Evolutionary conservation across 1,284 basidiomycete species (phyloP).

Genomic region (Ustilago nuda): DNA sequence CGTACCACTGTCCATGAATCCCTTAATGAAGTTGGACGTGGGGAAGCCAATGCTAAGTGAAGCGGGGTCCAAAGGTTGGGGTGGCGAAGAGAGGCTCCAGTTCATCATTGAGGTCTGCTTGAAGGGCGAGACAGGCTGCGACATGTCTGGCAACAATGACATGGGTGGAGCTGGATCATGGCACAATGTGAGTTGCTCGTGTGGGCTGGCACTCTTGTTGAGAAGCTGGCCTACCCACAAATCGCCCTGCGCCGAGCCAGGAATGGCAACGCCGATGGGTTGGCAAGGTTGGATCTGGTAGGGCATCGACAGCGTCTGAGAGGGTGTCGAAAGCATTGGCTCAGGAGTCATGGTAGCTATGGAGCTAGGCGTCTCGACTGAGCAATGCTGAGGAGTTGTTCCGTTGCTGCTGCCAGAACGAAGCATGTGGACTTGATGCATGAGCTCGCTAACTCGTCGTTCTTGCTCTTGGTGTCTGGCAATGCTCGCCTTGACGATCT

Average conservation of each 20-base stretch:
- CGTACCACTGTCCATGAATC: slow-evolving; percentile 23
- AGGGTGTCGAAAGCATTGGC: slow-evolving; percentile 13
- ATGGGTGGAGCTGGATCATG: slow-evolving; percentile 17
- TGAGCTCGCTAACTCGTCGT: slow-evolving; percentile 33
- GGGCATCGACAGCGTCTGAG: slow-evolving; percentile 21
- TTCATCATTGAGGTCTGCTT: slow-evolving; percentile 47
- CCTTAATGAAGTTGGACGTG: slow-evolving; percentile 4
- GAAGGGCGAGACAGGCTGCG: slow-evolving; percentile 44
- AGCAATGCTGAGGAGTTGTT: slow-evolving; percentile 2
- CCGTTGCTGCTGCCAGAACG: slow-evolving; percentile 18
- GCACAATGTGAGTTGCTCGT: slow-evolving; percentile 13
- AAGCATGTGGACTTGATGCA: slow-evolving; percentile 38
- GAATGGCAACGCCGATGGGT: slow-evolving; percentile 19
- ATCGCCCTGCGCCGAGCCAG: slow-evolving; percentile 11
- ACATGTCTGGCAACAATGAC: slow-evolving; percentile 20
- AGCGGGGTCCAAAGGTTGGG: slow-evolving; percentile 25
- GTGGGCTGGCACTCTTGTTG: slow-evolving; percentile 18
- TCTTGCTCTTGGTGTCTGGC: slow-evolving; percentile 46
- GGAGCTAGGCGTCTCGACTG: slow-evolving; percentile 20
- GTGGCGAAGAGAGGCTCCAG: slow-evolving; percentile 31
- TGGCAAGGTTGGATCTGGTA: slow-evolving; percentile 42
- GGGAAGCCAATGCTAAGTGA: slow-evolving; percentile 23
- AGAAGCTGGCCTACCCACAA: slow-evolving; percentile 48
- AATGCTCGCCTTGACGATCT: slow-evolving; percentile 55
- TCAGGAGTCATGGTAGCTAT: slow-evolving; percentile 9